A percentile compares a stretch with the other conserved stretches of the same genome.
Conservation (phyloP, 148 eudicot species). For the Euryodendron excelsum region DNA sequence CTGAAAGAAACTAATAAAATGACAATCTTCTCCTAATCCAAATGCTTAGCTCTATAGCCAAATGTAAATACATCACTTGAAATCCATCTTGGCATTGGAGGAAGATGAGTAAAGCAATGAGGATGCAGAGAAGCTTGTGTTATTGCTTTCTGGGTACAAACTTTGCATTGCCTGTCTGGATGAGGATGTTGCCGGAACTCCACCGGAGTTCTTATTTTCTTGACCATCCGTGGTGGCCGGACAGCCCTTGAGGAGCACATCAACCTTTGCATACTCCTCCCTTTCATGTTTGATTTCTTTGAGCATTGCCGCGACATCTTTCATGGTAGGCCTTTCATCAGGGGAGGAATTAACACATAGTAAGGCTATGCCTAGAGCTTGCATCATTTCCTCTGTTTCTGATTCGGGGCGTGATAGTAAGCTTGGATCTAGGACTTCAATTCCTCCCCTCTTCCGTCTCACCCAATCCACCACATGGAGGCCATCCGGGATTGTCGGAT, state of each 20-base stretch:
- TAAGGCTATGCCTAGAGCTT: slow-evolving; percentile 68
- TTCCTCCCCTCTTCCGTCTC: slow-evolving; percentile 44
- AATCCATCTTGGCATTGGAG: slow-evolving; percentile 30
- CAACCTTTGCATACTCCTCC: slow-evolving; percentile 62
- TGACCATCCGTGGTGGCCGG: neutral
- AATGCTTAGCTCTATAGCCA: neutral
- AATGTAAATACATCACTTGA: slow-evolving; percentile 17
- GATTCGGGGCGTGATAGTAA: slow-evolving; percentile 47
- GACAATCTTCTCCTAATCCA: slow-evolving; percentile 7
- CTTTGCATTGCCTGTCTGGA: slow-evolving; percentile 17
- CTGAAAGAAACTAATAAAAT: too few species aligned
- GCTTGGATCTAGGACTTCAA: slow-evolving; percentile 54
- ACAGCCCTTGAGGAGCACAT: slow-evolving; percentile 44
- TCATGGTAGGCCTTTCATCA: slow-evolving; percentile 78
- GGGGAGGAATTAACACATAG: slow-evolving; percentile 65
- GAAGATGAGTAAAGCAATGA: slow-evolving; percentile 66
- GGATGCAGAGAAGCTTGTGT: slow-evolving; percentile 68
- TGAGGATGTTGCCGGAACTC: slow-evolving; percentile 30
- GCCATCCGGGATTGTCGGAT: slow-evolving; percentile 83
- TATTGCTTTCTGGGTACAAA: slow-evolving; percentile 39
- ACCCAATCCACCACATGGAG: slow-evolving; percentile 83
- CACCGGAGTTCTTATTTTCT: slow-evolving; percentile 23
- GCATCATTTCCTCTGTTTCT: slow-evolving; percentile 76
- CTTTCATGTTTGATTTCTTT: slow-evolving; percentile 68
- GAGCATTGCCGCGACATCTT: slow-evolving; percentile 87